Base-by-base conservation (phyloP, 164 flowering plant genomes). In the Vitis amurensis region DNA sequence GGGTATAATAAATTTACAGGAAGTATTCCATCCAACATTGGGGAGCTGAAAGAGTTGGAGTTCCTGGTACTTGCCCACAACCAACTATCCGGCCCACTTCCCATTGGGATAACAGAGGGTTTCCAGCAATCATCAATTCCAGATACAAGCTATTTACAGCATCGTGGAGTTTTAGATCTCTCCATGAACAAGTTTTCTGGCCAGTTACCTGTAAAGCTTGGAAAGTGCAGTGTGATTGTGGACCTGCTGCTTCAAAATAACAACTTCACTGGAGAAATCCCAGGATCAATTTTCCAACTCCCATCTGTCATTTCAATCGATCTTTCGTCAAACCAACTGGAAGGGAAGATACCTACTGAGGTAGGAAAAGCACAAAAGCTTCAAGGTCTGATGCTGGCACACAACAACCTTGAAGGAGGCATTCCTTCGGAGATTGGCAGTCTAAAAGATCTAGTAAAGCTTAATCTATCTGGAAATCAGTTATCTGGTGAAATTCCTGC, bases 131-230 rank as follows among this genome's bases (percentile, higher is more conserved):
- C 13, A 2, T 29, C 23, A 30, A 55, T 69, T 37, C 72, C 72
- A 29, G 66, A 69, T n/a, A 61, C 59, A 8, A 61, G 66, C 60
- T 69, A 69, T 53, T 53, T 16, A 29, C 72, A 69, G 72, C 66
- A 69, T 37, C 66, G 66, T 13, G 66, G 72, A 15, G 58, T 69
- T 11, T 61, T 69, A 10, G 66, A 69, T 69, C 66, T 69, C 30
- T 69, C 72, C 6, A 27, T 37, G 59, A 69, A 69, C 66, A 61
- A 44, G 66, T 16, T 69, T 61, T 69, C 72, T 69, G 72, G 72
- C 17, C 31, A 37, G 10, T 52, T 69, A 30, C 72, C 72, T 52
- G 60, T 61, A 30, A 59, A 69, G 15, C 72, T 69, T 13, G 72
- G 66, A 14, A 61, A 16, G 30, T 61, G 72, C 72, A 61, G 3